Conservation (phyloP, 495 filamentous ascomycete genomes). For the Evernia prunastri region DNA sequence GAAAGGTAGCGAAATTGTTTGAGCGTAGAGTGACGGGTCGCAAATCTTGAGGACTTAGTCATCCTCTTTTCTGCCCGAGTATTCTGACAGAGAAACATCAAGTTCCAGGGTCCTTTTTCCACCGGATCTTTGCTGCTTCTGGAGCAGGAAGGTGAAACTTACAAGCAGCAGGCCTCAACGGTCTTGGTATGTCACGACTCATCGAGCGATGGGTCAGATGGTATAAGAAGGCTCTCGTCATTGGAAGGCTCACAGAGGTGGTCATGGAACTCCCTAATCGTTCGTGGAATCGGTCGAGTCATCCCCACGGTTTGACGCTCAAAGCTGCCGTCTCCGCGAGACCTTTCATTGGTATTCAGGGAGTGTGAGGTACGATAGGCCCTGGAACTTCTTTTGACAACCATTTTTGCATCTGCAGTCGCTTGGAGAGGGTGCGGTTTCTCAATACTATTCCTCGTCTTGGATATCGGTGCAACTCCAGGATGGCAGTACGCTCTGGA, state of each 20-base stretch:
- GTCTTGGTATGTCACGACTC: not conserved
- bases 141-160: not conserved
- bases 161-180: not conserved
- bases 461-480: not conserved
- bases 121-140: not conserved
- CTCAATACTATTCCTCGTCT: not conserved
- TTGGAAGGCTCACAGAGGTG: not conserved
- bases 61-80: not conserved
- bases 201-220: not conserved
- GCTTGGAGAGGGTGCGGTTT: not conserved
- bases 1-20: not conserved
- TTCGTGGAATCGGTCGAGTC: not conserved
- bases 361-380: not conserved
- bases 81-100: not conserved
- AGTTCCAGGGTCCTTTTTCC: not conserved
- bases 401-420: no score
- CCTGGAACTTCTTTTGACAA: not conserved
- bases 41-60: not conserved
- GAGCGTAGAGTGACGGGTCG: not conserved
- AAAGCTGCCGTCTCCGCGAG: not conserved
- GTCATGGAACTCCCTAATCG: not conserved
- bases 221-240: not conserved
- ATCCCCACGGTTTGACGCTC: not conserved
- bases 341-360: not conserved
- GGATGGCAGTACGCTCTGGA: not conserved